phyloP scores from a whole-genome alignment of 305 asterid species.

The Striga hermonthica region DNA sequence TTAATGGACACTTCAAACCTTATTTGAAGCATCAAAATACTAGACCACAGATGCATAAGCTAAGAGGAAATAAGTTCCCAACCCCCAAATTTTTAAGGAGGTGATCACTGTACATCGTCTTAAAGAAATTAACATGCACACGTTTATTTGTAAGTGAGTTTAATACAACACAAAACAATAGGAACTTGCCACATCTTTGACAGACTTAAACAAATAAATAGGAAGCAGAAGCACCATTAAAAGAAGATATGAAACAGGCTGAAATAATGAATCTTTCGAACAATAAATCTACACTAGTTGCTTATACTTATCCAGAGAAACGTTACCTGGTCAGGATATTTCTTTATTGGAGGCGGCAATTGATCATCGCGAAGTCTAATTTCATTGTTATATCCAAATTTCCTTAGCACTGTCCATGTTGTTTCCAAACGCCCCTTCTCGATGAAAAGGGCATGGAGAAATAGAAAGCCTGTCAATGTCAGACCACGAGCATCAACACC shows the following conservation, averaged over 20 bases:
- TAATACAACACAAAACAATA: constrained; percentile 5
- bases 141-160: not conserved
- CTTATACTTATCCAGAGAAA: constrained; percentile 15
- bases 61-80: too few species aligned
- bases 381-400: constrained; percentile 94
- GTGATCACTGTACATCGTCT: too few species aligned
- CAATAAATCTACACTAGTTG: constrained; percentile 3
- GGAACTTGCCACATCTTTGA: constrained; percentile 14
- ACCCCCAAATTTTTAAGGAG: too few species aligned
- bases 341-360: constrained; percentile 79
- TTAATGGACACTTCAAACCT: not conserved
- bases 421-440: constrained; percentile 99
- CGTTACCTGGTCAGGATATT: constrained; percentile 83
- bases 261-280: constrained; percentile 24
- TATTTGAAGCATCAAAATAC: not conserved
- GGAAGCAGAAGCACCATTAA: constrained; percentile 6
- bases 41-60: too few species aligned
- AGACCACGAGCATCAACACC: constrained; percentile 94
- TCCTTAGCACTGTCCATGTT: constrained; percentile 97
- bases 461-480: constrained; percentile 92
- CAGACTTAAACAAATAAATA: constrained; percentile 1
- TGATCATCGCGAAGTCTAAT: constrained; percentile 85
- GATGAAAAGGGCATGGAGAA: constrained; percentile 96
- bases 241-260: constrained; percentile 1
- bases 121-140: constrained; percentile 1